Evolutionary conservation across 768 basidiomycete species (phyloP).

Genomic region (Boletus vinaceobasis): DNA sequence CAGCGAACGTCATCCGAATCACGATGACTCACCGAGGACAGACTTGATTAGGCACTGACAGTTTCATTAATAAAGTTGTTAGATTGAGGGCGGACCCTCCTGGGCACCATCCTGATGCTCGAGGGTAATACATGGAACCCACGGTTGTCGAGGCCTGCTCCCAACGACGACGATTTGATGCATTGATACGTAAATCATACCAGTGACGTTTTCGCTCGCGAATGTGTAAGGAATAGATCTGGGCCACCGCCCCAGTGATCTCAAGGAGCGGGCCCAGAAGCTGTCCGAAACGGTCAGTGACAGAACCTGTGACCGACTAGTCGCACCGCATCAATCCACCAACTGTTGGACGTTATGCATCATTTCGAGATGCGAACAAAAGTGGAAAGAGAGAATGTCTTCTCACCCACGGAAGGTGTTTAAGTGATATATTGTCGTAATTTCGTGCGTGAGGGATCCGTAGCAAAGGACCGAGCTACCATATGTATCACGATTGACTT

Average conservation of each 20-base stretch:
- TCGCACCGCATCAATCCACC: constrained; percentile 1
- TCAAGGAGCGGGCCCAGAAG: background rate
- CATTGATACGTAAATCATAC: constrained; percentile 6
- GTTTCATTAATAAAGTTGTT: constrained; percentile 7
- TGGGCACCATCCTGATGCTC: background rate
- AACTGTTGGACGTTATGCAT: constrained; percentile 3
- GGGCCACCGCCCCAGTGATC: background rate
- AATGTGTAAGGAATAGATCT: background rate
- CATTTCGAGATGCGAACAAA: constrained; percentile 8
- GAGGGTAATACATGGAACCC: constrained; percentile 2
- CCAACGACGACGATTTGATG: background rate
- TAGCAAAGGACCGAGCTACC: constrained; percentile 10
- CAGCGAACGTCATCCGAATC: constrained; percentile 12
- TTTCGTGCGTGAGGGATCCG: constrained; percentile 7
- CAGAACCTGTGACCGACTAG: constrained; percentile 1
- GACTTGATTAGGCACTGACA: background rate
- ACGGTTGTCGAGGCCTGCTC: constrained; percentile 4
- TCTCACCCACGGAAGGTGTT: constrained; percentile 11
- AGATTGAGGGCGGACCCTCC: background rate
- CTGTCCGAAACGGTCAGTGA: background rate
- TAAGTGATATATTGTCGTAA: constrained; percentile 14
- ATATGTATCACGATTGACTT: constrained; percentile 16
- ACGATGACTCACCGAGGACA: constrained; percentile 18
- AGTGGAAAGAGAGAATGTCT: constrained; percentile 1
- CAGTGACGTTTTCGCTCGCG: background rate